Conservation (phyloP, 2,329 filamentous ascomycete genomes). For the Nigrograna mackinnonii region DNA sequence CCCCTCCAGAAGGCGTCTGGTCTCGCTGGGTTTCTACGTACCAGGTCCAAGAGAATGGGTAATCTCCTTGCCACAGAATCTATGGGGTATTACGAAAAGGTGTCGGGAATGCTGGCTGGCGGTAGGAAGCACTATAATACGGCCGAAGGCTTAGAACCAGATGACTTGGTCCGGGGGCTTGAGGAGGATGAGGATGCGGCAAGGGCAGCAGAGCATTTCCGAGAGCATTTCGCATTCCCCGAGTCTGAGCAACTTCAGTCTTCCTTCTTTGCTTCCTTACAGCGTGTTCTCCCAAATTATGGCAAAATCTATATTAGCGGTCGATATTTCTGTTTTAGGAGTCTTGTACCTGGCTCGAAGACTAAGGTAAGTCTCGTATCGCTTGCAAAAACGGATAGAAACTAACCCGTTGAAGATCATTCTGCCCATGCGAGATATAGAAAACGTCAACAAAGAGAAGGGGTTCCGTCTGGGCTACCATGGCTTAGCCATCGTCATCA, state of each 20-base stretch:
- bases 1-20: conserved; percentile 82
- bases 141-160: conserved; percentile 64
- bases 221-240: conserved; percentile 87
- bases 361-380: conserved; percentile 65
- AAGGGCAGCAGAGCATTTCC: conserved; percentile 70
- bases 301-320: conserved; percentile 96
- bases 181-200: conserved; percentile 60
- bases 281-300: conserved; percentile 87
- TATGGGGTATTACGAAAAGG: conserved; percentile 95
- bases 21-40: conserved; percentile 81
- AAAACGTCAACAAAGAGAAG: conserved; percentile 93
- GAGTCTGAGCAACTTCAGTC: conserved; percentile 81
- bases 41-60: conserved; percentile 78
- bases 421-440: conserved; percentile 85
- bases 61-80: conserved; percentile 84
- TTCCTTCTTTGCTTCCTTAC: conserved; percentile 90
- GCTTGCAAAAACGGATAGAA: no score
- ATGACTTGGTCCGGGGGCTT: conserved; percentile 62
- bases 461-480: conserved; percentile 91
- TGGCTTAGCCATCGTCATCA: conserved; percentile 88
- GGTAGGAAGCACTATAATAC: conserved; percentile 87
- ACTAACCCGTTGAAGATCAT: conserved; percentile 58
- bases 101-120: conserved; percentile 95
- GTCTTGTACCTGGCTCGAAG: conserved; percentile 82
- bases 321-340: conserved; percentile 88